Evolutionary conservation across 495 filamentous ascomycete species (phyloP).

Genomic region (Cryomyces minteri): DNA sequence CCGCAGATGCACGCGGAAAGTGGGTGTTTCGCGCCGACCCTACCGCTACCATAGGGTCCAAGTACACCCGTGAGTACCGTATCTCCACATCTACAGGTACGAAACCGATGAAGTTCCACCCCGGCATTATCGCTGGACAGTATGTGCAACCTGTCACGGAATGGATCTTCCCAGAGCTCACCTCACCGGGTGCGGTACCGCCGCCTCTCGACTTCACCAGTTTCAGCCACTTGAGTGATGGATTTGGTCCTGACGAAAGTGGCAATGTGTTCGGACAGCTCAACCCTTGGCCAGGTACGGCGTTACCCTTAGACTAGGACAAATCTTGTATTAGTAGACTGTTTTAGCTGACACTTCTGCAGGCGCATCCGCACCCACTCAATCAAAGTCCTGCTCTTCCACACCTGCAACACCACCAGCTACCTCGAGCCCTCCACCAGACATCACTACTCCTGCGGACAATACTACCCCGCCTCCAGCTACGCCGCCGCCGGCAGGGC

Average conservation of each 20-base stretch:
- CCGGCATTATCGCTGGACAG: conserved; percentile 22
- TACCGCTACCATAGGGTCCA: not conserved
- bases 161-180: conserved; percentile 19
- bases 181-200: conserved; percentile 14
- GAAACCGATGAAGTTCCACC: conserved; percentile 9
- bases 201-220: conserved; percentile 12
- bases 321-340: no score
- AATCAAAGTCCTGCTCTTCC: conserved; percentile 1
- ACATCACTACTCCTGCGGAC: not conserved
- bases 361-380: not conserved
- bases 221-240: conserved; percentile 8
- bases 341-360: no score
- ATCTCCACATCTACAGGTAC: conserved; percentile 12
- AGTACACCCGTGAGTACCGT: conserved; percentile 22
- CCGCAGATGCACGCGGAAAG: conserved; percentile 18
- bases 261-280: conserved; percentile 9
- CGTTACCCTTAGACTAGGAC: no score
- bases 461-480: not conserved
- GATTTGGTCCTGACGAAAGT: conserved; percentile 11
- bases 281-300: conserved; percentile 13
- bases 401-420: not conserved
- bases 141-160: conserved; percentile 23
- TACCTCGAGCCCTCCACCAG: not conserved
- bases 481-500: not conserved
- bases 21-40: conserved; percentile 13